phyloP scores from a whole-genome alignment of 2,329 filamentous ascomycete genomes.

The Pestalotiopsis sp. region DNA sequence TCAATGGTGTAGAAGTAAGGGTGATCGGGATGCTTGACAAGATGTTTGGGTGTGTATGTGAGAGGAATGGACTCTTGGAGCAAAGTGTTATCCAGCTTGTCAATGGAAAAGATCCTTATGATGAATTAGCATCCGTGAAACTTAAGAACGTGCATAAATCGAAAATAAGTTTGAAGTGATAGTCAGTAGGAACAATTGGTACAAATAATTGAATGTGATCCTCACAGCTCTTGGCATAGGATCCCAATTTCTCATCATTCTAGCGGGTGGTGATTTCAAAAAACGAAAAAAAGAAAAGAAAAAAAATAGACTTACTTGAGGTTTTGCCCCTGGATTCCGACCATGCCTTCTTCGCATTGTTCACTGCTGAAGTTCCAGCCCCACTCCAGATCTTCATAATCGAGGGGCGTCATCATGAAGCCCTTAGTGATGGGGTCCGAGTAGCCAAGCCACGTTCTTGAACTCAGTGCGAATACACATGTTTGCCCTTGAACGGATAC shows the following conservation, averaged over 20 bases:
- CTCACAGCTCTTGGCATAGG: constrained; percentile 61
- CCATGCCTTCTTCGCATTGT: constrained; percentile 90
- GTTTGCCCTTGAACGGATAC: constrained; percentile 86
- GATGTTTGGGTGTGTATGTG: constrained; percentile 85
- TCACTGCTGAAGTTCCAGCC: constrained; percentile 97
- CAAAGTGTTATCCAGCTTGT: constrained; percentile 82
- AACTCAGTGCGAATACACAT: constrained; percentile 87
- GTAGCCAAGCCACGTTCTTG: constrained; percentile 94
- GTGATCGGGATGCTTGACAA: constrained; percentile 84
- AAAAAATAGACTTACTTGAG: constrained; percentile 63
- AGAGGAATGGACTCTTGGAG: constrained; percentile 85
- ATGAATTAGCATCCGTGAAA: constrained; percentile 34
- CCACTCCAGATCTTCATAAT: constrained; percentile 86
- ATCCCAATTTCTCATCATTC: constrained; percentile 67
- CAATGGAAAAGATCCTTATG: constrained; percentile 82
- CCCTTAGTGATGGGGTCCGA: constrained; percentile 83
- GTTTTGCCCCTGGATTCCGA: constrained; percentile 88
- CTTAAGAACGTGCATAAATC: neutral
- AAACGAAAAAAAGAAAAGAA: neutral
- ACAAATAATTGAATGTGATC: constrained; percentile 53
- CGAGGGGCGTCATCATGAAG: constrained; percentile 90
- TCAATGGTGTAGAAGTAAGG: constrained; percentile 94
- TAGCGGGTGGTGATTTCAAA: constrained; percentile 33
- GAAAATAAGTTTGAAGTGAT: constrained; percentile 28
- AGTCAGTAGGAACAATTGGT: constrained; percentile 99